Conservation (phyloP, 2,329 filamentous ascomycete genomes). For the Ophioceras dolichostomum region DNA sequence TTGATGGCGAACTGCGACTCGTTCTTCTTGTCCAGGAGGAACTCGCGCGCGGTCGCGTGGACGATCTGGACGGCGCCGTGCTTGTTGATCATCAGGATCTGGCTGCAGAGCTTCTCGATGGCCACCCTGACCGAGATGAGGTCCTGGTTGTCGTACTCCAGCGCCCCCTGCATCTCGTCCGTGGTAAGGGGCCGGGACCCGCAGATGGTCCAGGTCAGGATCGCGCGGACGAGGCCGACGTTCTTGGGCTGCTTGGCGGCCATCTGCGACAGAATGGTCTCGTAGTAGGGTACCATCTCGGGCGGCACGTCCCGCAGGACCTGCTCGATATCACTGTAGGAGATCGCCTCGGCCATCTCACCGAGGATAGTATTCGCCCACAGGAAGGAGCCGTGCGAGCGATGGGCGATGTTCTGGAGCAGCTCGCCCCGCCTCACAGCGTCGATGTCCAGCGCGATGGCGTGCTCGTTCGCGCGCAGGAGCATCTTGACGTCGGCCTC, state of each 20-base stretch:
- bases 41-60: conserved; percentile 24
- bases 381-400: conserved; percentile 22
- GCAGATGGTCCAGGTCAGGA: conserved; percentile 13
- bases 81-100: conserved; percentile 21
- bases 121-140: conserved; percentile 8
- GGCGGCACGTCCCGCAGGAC: conserved; percentile 18
- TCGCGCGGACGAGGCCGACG: conserved; percentile 11
- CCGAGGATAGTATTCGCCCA: conserved; percentile 21
- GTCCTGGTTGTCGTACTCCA: conserved; percentile 12
- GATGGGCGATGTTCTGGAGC: conserved; percentile 17
- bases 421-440: conserved; percentile 12
- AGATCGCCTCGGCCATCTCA: conserved; percentile 15
- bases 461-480: not conserved
- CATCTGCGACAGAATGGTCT: conserved; percentile 17
- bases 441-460: not conserved
- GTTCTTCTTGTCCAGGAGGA: conserved; percentile 10
- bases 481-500: conserved; percentile 6
- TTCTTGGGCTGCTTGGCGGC: conserved; percentile 10
- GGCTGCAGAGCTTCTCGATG: conserved; percentile 17
- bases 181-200: conserved; percentile 12
- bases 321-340: conserved; percentile 14
- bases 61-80: conserved; percentile 19
- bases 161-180: conserved; percentile 11
- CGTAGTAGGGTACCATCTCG: conserved; percentile 21
- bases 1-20: conserved; percentile 17